These are phyloP conservation scores for Aspergillus pseudoglaucus DNA, from an alignment of 2,329 filamentous ascomycete species.

Conservation along the genomic window DNA sequence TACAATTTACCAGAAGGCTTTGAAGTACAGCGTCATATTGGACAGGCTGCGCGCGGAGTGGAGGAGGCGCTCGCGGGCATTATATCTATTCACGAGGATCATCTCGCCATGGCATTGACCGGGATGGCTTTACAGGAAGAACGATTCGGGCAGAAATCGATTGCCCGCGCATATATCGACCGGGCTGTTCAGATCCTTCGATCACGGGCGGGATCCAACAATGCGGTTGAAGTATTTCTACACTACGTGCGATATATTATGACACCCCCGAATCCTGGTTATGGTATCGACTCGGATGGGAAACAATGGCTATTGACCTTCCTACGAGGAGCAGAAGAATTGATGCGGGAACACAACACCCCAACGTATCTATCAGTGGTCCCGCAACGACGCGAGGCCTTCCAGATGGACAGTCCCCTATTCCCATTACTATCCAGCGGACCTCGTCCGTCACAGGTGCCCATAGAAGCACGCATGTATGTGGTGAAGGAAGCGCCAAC, in stretches of 20 bases:
- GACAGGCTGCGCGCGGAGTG: slow-evolving; percentile 20
- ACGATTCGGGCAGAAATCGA: slow-evolving; percentile 28
- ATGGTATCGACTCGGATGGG: slow-evolving; percentile 13
- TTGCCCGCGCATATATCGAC: slow-evolving; percentile 22
- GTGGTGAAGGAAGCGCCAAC: slow-evolving; percentile 28
- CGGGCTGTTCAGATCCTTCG: slow-evolving; percentile 28
- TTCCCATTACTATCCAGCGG: slow-evolving; percentile 37
- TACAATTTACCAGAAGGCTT: slow-evolving; percentile 15
- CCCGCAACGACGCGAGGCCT: slow-evolving; percentile 24
- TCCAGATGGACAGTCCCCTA: slow-evolving; percentile 32
- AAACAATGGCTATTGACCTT: slow-evolving; percentile 28
- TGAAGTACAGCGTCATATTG: slow-evolving; percentile 24
- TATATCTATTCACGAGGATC: slow-evolving; percentile 20
- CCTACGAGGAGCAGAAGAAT: slow-evolving; percentile 27
- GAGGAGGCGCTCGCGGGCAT: slow-evolving; percentile 18
- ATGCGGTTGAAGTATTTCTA: slow-evolving; percentile 22
- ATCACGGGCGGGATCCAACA: slow-evolving; percentile 19
- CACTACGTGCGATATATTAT: slow-evolving; percentile 31
- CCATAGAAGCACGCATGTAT: slow-evolving; percentile 29
- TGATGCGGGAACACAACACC: slow-evolving; percentile 26
- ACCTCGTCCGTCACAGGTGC: slow-evolving; percentile 33
- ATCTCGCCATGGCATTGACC: slow-evolving; percentile 26
- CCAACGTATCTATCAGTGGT: slow-evolving; percentile 19
- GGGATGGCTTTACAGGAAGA: slow-evolving; percentile 35
- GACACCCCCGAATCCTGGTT: slow-evolving; percentile 11